Evolutionary conservation across 176 grass and related monocot genomes (phyloP).

Genomic region (Pharus latifolius): DNA sequence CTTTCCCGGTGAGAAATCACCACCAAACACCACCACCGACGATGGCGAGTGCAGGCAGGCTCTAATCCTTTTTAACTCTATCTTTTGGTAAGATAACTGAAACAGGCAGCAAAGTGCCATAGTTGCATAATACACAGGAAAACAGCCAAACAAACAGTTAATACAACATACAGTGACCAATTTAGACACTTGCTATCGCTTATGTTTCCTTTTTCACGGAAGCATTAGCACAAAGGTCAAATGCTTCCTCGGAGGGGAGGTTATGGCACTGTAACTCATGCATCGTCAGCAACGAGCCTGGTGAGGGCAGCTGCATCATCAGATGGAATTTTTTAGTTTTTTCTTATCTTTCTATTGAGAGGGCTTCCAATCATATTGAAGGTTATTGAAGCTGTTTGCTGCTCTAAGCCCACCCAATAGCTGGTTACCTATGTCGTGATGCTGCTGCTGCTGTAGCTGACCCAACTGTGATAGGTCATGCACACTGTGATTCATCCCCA

Average conservation of each 20-base stretch:
- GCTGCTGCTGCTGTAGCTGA: slow-evolving; percentile 61
- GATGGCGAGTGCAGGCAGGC: not conserved
- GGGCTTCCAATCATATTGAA: slow-evolving; percentile 84
- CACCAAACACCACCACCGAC: not conserved
- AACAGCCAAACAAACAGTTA: slow-evolving; percentile 24
- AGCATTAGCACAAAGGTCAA: slow-evolving; percentile 6
- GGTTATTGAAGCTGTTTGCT: slow-evolving; percentile 77
- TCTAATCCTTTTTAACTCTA: slow-evolving; percentile 32
- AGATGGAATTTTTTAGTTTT: slow-evolving; percentile 11
- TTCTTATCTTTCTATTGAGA: slow-evolving; percentile 44
- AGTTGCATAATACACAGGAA: slow-evolving; percentile 30
- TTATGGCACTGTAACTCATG: slow-evolving; percentile 12
- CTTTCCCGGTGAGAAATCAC: slow-evolving; percentile 19
- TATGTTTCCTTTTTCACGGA: slow-evolving; percentile 19
- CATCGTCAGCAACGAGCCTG: slow-evolving; percentile 11
- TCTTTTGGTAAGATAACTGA: slow-evolving; percentile 16
- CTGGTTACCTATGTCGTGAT: slow-evolving; percentile 76
- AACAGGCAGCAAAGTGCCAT: slow-evolving; percentile 9
- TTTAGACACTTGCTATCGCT: slow-evolving; percentile 4
- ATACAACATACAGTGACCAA: slow-evolving; percentile 30
- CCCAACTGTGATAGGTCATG: slow-evolving; percentile 59
- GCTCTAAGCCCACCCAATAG: slow-evolving; percentile 65
- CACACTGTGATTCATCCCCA: slow-evolving; percentile 52
- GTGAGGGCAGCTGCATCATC: slow-evolving; percentile 7
- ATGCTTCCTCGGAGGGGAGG: slow-evolving; percentile 8